phyloP scores from a whole-genome alignment of 177 flowering plant species.

The Telopea speciosissima region DNA sequence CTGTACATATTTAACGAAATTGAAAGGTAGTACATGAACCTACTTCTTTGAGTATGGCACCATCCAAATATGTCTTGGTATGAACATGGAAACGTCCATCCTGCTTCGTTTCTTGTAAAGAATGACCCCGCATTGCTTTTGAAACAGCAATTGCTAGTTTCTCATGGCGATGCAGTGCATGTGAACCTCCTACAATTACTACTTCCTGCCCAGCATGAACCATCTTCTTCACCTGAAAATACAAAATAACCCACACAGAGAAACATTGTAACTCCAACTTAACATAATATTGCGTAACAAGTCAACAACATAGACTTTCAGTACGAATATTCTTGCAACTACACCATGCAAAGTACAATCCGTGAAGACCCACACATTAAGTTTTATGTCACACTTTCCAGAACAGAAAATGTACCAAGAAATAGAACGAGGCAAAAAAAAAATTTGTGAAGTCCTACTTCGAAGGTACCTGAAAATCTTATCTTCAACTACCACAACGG shows the following conservation, averaged over 20 bases:
- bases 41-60: conserved; percentile 92
- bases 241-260: background rate
- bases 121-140: conserved; percentile 92
- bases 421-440: background rate
- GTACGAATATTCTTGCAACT: background rate
- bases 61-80: conserved; percentile 88
- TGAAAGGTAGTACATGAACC: conserved; percentile 13
- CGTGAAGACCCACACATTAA: background rate
- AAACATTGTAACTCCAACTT: background rate
- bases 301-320: background rate
- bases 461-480: background rate
- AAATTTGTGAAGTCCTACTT: too few relatives aligned
- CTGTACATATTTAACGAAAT: background rate
- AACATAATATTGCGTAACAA: background rate
- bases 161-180: conserved; percentile 86
- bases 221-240: conserved; percentile 78
- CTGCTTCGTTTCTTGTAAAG: conserved; percentile 90
- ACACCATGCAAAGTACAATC: background rate
- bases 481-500: too few relatives aligned
- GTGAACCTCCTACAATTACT: conserved; percentile 77
- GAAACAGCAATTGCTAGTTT: conserved; percentile 95
- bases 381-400: background rate
- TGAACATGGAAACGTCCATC: conserved; percentile 98
- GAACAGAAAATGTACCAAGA: background rate
- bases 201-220: conserved; percentile 87